Conservation (phyloP, 176 grass and related monocot genomes). For the Bonia amplexicaulis region DNA sequence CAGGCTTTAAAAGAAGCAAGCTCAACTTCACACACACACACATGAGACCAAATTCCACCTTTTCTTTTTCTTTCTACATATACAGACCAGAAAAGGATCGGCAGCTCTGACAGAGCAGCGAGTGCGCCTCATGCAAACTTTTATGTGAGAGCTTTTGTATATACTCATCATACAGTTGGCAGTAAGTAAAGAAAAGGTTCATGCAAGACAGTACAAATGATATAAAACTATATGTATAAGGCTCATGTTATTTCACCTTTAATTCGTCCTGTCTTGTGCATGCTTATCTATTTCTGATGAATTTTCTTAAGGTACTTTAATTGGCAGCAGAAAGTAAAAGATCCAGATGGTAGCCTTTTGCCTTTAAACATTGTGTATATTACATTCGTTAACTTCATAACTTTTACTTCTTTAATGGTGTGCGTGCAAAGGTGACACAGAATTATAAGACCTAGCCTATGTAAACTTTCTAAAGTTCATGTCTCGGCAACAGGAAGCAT, state of each 20-base stretch:
- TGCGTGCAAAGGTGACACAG: background rate
- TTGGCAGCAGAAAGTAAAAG: slow-evolving; percentile 2
- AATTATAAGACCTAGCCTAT: background rate
- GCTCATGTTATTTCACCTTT: background rate
- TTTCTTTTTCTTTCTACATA: background rate
- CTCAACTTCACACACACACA: slow-evolving; percentile 39
- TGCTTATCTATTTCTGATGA: background rate
- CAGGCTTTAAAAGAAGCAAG: slow-evolving; percentile 55
- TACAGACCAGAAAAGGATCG: slow-evolving; percentile 12
- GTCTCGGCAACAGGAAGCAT: background rate
- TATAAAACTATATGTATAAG: background rate
- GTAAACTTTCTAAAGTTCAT: background rate
- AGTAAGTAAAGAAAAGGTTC: slow-evolving; percentile 13
- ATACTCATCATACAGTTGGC: slow-evolving; percentile 9
- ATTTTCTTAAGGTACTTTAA: background rate
- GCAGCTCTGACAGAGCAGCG: slow-evolving; percentile 12
- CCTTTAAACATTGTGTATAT: background rate
- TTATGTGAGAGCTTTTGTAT: background rate
- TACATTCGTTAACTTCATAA: background rate
- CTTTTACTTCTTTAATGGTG: slow-evolving; percentile 20
- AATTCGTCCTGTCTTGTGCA: background rate
- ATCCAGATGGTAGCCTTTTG: slow-evolving; percentile 3
- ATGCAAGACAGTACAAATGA: background rate
- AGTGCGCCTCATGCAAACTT: slow-evolving; percentile 21
- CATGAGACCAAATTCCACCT: slow-evolving; percentile 50